These are phyloP conservation scores for Gardenia jasminoides DNA, from an alignment of 257 asterid species.

Conservation along the genomic window DNA sequence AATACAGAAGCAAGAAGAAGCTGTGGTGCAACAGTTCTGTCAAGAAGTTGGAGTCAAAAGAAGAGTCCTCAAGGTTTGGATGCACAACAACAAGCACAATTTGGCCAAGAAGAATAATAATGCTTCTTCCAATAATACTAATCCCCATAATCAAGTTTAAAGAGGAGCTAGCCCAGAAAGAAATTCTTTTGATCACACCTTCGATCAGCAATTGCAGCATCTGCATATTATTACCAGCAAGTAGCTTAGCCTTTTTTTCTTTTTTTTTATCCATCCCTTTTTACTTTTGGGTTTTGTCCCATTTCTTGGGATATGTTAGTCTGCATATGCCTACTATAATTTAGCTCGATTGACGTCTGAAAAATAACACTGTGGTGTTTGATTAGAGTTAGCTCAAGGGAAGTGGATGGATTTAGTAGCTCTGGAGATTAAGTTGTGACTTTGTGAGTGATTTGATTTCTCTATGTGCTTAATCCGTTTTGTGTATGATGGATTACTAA, in stretches of 20 bases:
- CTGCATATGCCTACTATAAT: constrained; percentile 1
- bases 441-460: constrained; percentile 1
- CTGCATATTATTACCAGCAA: constrained; percentile 1
- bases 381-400: not conserved
- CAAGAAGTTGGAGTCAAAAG: constrained; percentile 78
- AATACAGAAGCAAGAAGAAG: constrained; percentile 78
- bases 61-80: constrained; percentile 87
- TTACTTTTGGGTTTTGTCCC: not conserved
- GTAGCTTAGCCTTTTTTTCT: not conserved
- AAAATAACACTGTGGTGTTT: constrained; percentile 8
- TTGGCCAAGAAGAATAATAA: constrained; percentile 53
- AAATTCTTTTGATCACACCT: not conserved
- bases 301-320: constrained; percentile 8
- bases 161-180: not conserved
- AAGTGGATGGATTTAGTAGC: not conserved
- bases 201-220: not conserved
- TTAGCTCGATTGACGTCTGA: not conserved
- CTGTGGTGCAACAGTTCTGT: constrained; percentile 76
- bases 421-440: constrained; percentile 5
- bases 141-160: constrained; percentile 29
- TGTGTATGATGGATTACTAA: not conserved
- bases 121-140: constrained; percentile 1
- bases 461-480: not conserved
- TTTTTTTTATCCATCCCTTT: not conserved
- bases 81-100: constrained; percentile 82